Evolutionary conservation across 192 early-diverging fungal genomes (phyloP).

Genomic region (Coemansia sp.): DNA sequence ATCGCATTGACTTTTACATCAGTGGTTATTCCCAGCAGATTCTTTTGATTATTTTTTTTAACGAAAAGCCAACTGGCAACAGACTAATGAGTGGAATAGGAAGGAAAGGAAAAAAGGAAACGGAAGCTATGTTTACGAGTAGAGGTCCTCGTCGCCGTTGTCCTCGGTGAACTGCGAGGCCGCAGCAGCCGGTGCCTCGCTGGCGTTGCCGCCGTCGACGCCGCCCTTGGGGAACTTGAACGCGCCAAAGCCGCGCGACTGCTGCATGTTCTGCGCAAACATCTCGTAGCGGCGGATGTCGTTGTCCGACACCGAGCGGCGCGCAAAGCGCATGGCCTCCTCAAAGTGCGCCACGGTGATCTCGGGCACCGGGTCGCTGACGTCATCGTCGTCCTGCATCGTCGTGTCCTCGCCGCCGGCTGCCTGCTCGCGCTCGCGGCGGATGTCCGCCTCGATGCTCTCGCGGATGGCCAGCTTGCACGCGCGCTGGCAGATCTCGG

Average conservation of each 20-base stretch:
- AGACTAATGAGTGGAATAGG: neutral
- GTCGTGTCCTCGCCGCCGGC: conserved; percentile 71
- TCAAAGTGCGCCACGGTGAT: conserved; percentile 97
- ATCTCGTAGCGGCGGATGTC: conserved; percentile 99
- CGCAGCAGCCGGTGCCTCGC: conserved; percentile 11
- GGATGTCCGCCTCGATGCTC: conserved; percentile 87
- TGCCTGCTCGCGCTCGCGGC: conserved; percentile 64
- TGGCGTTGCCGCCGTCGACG: conserved; percentile 26
- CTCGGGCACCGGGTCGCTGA: conserved; percentile 80
- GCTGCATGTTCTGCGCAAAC: conserved; percentile 98
- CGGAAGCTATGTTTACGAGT: conserved; percentile 24
- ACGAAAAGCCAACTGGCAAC: neutral
- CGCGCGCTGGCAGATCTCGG: conserved; percentile 98
- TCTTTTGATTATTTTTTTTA: neutral
- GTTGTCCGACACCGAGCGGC: conserved; percentile 91
- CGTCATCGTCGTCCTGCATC: conserved; percentile 74
- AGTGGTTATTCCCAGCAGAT: no score
- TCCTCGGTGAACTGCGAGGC: conserved; percentile 45
- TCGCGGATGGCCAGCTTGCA: conserved; percentile 97
- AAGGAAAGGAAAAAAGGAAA: conserved; percentile 1
- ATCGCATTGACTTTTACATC: neutral
- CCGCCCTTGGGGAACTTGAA: conserved; percentile 93
- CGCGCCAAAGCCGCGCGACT: conserved; percentile 87
- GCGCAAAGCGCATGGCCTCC: conserved; percentile 97
- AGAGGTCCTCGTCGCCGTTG: conserved; percentile 49